Evolutionary conservation across 306 rosid genomes (phyloP), one percentile per base, ranked within the genome.

Genomic region (Leucaena leucocephala): DNA sequence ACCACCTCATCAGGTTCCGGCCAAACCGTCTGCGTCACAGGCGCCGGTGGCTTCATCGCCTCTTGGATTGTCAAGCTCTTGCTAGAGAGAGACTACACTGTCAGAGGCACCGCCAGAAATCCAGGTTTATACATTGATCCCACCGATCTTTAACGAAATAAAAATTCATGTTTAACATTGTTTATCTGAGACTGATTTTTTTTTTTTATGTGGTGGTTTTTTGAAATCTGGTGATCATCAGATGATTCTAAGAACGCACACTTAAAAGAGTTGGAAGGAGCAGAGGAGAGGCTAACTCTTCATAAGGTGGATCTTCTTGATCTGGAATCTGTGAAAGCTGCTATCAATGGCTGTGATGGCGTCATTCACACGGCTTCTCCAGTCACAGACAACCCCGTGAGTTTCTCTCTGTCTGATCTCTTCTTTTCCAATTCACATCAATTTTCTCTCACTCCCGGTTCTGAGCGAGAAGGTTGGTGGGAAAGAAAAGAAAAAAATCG

Each of bases 11-110:
- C 78, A 16, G 57, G 36, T 82, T 62, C 86, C 36, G 81, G 86
- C 15, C 84, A 89, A 82, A 94, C 87, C 8, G 85, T 94, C 8
- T 92, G 97, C 59, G 97, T 94, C 76, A 92, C 98, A 59, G 98
- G 98, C 5, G 98, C 98, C 13, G 97, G 93, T 2, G 98, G 99
- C 17, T 95, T 91, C 86, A 93, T 95, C 63, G 99, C 98, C 15
- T 93, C 99, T 7, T 95, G 99, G 98, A 85, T 91, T 0, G 98
- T 93, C 2, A 91, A 90, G 36, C 89, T 90, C 43, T 90, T 95
- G 14, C 87, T 95, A 0, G 83, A 89, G 52, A 89, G 85, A 86
- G 97, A 94, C 21, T 95, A 95, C 85, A 74, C 76, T 44, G 99
- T 95, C 3, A 86, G 82, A 84, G 99, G 98, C 78, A 95, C 99